Evolutionary conservation across 108 stramenopile genomes (phyloP).

Genomic region (Aurantiochytrium sp.): DNA sequence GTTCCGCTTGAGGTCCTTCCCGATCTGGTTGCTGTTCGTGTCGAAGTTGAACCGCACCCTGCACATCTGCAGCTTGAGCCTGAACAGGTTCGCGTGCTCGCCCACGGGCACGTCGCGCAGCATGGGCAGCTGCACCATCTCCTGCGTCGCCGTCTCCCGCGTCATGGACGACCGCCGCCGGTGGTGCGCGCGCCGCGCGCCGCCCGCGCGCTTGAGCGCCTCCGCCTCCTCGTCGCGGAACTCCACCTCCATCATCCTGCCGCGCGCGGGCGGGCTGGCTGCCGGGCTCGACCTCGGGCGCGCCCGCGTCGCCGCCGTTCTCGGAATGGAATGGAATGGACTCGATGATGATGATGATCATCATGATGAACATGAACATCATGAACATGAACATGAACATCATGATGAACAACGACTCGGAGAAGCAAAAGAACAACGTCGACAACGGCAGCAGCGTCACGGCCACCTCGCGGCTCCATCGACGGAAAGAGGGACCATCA

Average conservation of each 20-base stretch:
- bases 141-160: conserved; percentile 7
- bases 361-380: too few relatives aligned
- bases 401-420: too few relatives aligned
- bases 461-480: too few relatives aligned
- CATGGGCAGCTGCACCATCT: conserved; percentile 26
- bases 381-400: too few relatives aligned
- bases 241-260: not conserved
- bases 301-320: too few relatives aligned
- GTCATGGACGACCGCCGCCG: conserved; percentile 13
- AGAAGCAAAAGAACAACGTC: too few relatives aligned
- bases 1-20: conserved; percentile 89
- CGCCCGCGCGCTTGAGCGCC: not conserved
- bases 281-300: not conserved
- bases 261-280: not conserved
- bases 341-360: too few relatives aligned
- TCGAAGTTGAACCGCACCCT: conserved; percentile 31
- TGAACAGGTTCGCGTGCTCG: not conserved
- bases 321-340: too few relatives aligned
- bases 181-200: not conserved
- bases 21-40: not conserved
- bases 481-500: too few relatives aligned
- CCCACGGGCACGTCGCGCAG: not conserved
- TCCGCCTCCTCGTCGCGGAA: not conserved
- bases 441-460: too few relatives aligned
- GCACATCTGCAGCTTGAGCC: conserved; percentile 14